Percentiles rank a stretch among this genome's conserved stretches.
Conservation (phyloP, 345 rosid species). For the Eucalyptus rudis region DNA sequence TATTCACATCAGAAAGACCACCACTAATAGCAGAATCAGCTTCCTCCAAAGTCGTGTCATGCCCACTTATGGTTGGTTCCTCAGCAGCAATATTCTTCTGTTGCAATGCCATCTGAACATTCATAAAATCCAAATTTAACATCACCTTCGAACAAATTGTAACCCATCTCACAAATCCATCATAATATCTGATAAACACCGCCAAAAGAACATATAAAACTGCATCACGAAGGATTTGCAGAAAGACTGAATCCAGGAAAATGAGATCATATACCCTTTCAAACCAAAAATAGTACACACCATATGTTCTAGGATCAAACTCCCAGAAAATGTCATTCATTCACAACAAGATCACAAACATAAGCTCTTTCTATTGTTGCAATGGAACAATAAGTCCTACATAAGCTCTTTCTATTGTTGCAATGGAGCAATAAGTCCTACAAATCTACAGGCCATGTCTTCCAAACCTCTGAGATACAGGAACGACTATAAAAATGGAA, state of each 20-base stretch:
- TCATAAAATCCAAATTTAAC: not conserved
- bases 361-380: not conserved
- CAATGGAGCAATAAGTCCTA: not conserved
- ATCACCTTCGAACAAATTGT: not conserved
- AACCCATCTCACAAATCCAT: not conserved
- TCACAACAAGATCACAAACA: not conserved
- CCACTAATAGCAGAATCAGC: slow-evolving; percentile 7
- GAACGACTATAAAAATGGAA: not conserved
- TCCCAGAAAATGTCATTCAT: not conserved
- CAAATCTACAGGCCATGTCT: not conserved
- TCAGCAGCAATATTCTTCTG: slow-evolving; percentile 17
- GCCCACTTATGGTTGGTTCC: slow-evolving; percentile 2
- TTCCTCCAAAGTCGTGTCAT: not conserved
- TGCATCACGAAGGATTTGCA: not conserved
- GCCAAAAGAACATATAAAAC: not conserved
- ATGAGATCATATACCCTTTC: not conserved
- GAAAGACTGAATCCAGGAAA: not conserved
- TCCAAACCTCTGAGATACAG: not conserved
- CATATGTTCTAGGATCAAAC: not conserved
- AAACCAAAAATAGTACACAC: not conserved
- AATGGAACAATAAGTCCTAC: not conserved
- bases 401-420: not conserved
- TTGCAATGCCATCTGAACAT: slow-evolving; percentile 49
- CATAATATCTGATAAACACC: not conserved
- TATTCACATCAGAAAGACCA: slow-evolving; percentile 6